These are phyloP conservation scores for Dendrothele bispora DNA, from an alignment of 768 basidiomycete species.

Conservation along the genomic window DNA sequence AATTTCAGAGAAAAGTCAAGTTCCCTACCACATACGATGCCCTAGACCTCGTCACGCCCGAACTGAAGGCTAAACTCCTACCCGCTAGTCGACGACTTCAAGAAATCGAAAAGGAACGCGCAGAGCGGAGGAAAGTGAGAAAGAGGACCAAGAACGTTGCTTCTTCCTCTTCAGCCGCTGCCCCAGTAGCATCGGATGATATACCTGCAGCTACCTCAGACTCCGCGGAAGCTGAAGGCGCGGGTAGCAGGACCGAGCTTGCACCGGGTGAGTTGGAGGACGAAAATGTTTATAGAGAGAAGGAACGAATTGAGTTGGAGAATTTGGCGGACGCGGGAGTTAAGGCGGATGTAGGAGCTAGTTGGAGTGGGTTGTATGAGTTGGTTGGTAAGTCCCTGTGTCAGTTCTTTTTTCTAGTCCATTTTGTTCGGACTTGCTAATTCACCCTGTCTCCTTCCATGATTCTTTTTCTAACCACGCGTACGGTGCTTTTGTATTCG, in stretches of 20 bases:
- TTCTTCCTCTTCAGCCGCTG: constrained; percentile 24
- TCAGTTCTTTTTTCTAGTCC: too few species aligned
- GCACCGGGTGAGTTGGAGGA: constrained; percentile 54
- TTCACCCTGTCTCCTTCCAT: neutral
- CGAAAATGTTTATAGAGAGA: constrained; percentile 60
- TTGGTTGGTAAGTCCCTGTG: constrained; percentile 83
- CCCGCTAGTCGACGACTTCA: constrained; percentile 73
- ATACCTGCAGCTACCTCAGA: constrained; percentile 18
- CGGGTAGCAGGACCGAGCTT: constrained; percentile 23
- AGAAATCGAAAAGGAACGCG: constrained; percentile 81
- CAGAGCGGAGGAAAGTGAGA: constrained; percentile 79
- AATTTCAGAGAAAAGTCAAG: constrained; percentile 83
- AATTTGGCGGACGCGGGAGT: constrained; percentile 62
- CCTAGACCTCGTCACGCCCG: constrained; percentile 77
- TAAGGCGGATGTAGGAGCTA: constrained; percentile 70
- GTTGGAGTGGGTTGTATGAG: constrained; percentile 84
- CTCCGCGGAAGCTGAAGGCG: constrained; percentile 34
- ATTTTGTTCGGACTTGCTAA: neutral
- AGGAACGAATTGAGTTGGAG: constrained; percentile 67
- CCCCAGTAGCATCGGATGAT: constrained; percentile 20
- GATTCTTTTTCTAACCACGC: constrained; percentile 5
- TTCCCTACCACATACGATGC: constrained; percentile 90
- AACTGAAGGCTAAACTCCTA: constrained; percentile 67
- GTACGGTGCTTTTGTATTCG: neutral
- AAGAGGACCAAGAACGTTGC: constrained; percentile 61